Evolutionary conservation across 2,329 filamentous ascomycete species (phyloP).

Genomic region (Claviceps humidiphila): DNA sequence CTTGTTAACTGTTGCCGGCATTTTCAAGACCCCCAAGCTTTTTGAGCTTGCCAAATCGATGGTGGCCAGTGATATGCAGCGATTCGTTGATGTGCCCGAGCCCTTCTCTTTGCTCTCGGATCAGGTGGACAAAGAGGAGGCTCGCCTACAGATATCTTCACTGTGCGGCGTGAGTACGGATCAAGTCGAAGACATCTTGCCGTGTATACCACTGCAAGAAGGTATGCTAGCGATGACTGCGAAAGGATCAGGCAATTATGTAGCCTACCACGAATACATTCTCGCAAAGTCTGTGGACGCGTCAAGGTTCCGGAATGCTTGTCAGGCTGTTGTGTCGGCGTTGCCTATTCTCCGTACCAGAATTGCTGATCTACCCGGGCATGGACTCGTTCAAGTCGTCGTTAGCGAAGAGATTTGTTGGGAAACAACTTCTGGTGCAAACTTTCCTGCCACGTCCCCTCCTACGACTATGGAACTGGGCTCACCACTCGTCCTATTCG

Average conservation of each 20-base stretch:
- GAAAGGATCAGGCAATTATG: not conserved
- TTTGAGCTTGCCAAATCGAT: conserved; percentile 16
- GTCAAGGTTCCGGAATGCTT: conserved; percentile 6
- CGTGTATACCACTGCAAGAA: not conserved
- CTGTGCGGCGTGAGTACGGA: not conserved
- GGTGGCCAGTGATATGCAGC: conserved; percentile 19
- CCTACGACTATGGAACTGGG: conserved; percentile 21
- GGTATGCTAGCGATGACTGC: not conserved
- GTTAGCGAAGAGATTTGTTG: conserved; percentile 20
- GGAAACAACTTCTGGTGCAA: conserved; percentile 10
- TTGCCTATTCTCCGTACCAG: conserved; percentile 28
- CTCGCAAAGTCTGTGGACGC: not conserved
- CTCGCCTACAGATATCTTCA: not conserved
- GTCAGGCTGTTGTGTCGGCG: conserved; percentile 2
- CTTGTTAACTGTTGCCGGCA: not conserved
- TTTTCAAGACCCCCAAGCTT: conserved; percentile 24
- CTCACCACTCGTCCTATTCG: conserved; percentile 25
- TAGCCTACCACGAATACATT: not conserved
- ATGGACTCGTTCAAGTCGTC: conserved; percentile 31
- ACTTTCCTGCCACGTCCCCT: no score
- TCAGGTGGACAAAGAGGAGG: not conserved
- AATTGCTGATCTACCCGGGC: conserved; percentile 27
- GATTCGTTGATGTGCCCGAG: not conserved
- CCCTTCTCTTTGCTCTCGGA: no score
- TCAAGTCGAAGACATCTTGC: not conserved